Evolutionary conservation across 2,329 filamentous ascomycete genomes (phyloP).

Genomic region (Epichloe brachyelytri): DNA sequence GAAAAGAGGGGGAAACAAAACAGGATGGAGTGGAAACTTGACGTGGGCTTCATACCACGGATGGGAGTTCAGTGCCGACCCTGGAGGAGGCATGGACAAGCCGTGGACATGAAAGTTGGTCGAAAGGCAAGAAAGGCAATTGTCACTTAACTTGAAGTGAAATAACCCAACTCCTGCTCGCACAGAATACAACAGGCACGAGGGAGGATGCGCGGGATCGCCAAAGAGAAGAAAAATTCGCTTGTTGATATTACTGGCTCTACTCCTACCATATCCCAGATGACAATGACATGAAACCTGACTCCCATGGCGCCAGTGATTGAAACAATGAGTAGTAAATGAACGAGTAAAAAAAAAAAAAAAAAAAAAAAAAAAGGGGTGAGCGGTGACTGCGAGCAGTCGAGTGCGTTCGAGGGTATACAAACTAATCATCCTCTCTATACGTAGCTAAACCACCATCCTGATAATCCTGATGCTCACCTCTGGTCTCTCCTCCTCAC

Average conservation of each 20-base stretch:
- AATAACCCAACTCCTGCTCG: too few species aligned
- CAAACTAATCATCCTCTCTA: not conserved
- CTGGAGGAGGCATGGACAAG: too few species aligned
- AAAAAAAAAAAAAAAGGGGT: not conserved
- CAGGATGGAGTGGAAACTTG: too few species aligned
- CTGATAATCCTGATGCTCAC: not conserved
- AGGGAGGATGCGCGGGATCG: too few species aligned
- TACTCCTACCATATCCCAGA: not conserved
- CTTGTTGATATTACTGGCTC: not conserved
- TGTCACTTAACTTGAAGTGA: too few species aligned
- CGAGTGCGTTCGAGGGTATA: constrained; percentile 1
- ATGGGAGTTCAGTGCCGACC: too few species aligned
- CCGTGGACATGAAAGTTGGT: too few species aligned
- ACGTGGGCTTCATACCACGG: too few species aligned
- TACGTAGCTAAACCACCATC: not conserved
- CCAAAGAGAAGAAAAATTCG: not conserved
- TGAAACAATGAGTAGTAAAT: not conserved
- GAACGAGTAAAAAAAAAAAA: not conserved
- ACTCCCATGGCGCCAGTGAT: not conserved
- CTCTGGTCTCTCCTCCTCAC: not conserved
- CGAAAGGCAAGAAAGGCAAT: too few species aligned
- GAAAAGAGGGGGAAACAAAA: too few species aligned
- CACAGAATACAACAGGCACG: too few species aligned
- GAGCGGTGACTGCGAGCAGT: not conserved
- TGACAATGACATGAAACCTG: not conserved